These are phyloP conservation scores for Aspergillus floridensis DNA, from an alignment of 2,329 filamentous ascomycete species.

Conservation along the genomic window DNA sequence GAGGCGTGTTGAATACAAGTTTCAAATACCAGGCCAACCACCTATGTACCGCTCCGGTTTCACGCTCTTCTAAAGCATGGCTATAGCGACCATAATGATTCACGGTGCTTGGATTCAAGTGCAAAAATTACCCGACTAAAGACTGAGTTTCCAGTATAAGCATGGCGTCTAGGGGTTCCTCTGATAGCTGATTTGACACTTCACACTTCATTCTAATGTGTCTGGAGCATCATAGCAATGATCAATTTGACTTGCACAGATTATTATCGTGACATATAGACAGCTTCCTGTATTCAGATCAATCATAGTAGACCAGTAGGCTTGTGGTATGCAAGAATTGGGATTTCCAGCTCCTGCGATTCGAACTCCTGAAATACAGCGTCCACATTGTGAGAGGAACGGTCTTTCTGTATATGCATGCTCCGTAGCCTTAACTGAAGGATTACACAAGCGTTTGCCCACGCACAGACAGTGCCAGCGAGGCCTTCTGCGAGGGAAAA, in stretches of 20 bases:
- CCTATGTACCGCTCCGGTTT: constrained; percentile 26
- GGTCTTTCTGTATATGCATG: constrained; percentile 25
- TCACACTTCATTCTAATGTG: neutral
- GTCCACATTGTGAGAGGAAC: constrained; percentile 18
- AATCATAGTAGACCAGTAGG: constrained; percentile 22
- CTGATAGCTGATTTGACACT: neutral
- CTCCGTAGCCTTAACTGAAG: constrained; percentile 36
- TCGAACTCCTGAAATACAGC: constrained; percentile 21
- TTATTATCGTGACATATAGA: neutral
- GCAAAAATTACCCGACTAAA: neutral
- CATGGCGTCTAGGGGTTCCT: constrained; percentile 7
- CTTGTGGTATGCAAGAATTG: constrained; percentile 30
- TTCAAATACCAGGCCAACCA: constrained; percentile 20
- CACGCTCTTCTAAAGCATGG: constrained; percentile 18
- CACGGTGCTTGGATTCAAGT: neutral
- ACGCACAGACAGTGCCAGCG: constrained; percentile 41
- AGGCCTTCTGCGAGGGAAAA: constrained; percentile 42
- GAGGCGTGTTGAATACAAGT: constrained; percentile 24
- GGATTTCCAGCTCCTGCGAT: constrained; percentile 27
- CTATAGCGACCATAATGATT: neutral
- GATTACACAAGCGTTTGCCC: constrained; percentile 40
- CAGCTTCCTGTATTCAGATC: neutral
- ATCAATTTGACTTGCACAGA: neutral
- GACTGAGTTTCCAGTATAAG: neutral
- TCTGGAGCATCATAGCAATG: no score